phyloP scores from a whole-genome alignment of 1,284 basidiomycete genomes.

The Ustilago cynodontis region DNA sequence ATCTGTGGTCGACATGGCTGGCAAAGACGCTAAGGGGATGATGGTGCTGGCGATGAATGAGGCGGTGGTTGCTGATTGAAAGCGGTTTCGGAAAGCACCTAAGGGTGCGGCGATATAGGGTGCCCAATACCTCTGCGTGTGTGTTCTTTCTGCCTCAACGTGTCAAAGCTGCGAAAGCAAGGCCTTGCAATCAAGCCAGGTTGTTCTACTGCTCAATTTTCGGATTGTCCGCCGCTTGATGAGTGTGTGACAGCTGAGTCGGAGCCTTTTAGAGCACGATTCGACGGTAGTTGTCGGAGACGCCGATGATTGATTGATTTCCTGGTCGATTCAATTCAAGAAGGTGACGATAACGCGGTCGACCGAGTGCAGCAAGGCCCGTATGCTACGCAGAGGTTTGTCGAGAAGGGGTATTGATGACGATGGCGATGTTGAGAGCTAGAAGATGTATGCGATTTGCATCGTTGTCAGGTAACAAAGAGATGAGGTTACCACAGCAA shows the following conservation, averaged over 20 bases:
- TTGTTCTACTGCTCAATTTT: background rate
- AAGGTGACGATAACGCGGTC: too few relatives aligned
- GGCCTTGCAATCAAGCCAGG: background rate
- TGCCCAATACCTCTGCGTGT: background rate
- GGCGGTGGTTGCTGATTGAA: too few relatives aligned
- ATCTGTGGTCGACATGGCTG: constrained; percentile 28
- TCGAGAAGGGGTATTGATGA: too few relatives aligned
- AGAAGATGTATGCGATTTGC: too few relatives aligned
- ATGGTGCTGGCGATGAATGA: background rate
- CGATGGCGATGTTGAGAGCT: background rate
- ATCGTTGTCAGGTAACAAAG: too few relatives aligned
- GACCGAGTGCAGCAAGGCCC: too few relatives aligned
- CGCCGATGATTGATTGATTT: background rate
- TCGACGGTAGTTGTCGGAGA: background rate
- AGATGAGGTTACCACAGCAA: too few relatives aligned
- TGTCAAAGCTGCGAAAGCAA: background rate
- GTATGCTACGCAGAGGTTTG: too few relatives aligned
- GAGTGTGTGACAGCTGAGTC: background rate
- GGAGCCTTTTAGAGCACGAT: background rate
- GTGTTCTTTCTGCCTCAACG: background rate
- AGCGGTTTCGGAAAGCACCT: too few relatives aligned
- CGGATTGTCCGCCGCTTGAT: background rate
- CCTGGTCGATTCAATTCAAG: too few relatives aligned
- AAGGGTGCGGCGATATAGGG: too few relatives aligned
- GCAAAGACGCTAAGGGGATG: background rate